Base-by-base conservation (phyloP, 305 asterid species). In the Fraxinus sp. region DNA sequence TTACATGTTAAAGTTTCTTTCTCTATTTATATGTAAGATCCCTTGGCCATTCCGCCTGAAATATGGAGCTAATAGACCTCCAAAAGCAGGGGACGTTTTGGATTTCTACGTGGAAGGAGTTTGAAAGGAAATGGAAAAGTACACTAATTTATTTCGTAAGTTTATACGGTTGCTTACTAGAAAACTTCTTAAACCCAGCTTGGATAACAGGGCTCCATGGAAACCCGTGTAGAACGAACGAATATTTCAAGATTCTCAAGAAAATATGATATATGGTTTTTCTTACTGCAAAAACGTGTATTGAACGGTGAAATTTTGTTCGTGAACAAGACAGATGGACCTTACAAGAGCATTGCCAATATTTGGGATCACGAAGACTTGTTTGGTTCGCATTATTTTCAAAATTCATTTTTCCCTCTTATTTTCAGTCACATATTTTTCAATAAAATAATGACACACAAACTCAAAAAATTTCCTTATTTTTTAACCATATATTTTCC, bases 51-150 rank as follows among this genome's bases (percentile, higher is more conserved):
- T 92, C 37, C 88, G 84, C 36, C 85, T 94, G 66, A 89, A 84
- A 81, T 94, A 91, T 1, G 97, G 94, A 39, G 92, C 95, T 0
- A 89, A 87, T 28, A 70, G 89, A 78, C 94, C 96, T 11, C 97
- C 97, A 0, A 81, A 84, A 57, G 66, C 84, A 2, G 91, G 93
- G 75, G 97, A 91, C 11, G 88, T 92, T 3, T 10, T 88, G 57
- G 93, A 91, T 1, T 91, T 93, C 13, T 93, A 91, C 87, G 89
- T 88, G 91, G 90, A 92, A 89, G 94, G 93, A 6, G 93, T 93
- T 39, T 92, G 97, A 97, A 87, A 83, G 81, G 97, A 94, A 79
- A 94, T 91, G 98, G 98, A 94, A 90, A 91, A 84, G 9, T 36
- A 7, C 44, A 62, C 93, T 94, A 10, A 11, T 44, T 44, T 37